phyloP scores from a whole-genome alignment of 306 rosid species.

The Echinosophora koreensis region DNA sequence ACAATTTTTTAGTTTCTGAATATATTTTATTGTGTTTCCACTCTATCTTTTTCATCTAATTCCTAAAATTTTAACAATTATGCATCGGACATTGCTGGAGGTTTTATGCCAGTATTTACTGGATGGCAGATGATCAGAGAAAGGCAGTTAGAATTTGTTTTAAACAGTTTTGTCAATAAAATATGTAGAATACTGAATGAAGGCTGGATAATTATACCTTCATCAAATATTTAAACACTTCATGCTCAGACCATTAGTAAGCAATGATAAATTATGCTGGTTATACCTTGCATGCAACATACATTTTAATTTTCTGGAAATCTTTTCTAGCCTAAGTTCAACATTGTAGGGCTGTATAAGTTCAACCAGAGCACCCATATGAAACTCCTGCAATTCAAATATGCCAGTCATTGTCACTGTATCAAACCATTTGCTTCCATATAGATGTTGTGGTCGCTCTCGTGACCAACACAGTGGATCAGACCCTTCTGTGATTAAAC shows the following conservation, averaged over 20 bases:
- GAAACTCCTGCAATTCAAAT: no score
- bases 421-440: no score
- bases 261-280: not conserved
- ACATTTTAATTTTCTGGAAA: not conserved
- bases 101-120: not conserved
- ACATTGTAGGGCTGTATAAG: not conserved
- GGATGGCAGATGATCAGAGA: not conserved
- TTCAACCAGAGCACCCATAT: no score
- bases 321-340: not conserved
- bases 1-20: not conserved
- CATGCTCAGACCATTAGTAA: not conserved
- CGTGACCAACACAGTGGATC: no score
- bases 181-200: not conserved
- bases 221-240: not conserved
- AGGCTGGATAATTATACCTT: not conserved
- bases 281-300: not conserved
- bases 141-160: conserved; percentile 4
- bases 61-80: not conserved
- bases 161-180: not conserved
- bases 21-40: not conserved
- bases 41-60: conserved; percentile 9
- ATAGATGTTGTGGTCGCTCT: no score
- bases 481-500: no score
- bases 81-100: not conserved
- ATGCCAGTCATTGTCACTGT: no score